Conservation (phyloP, 1,139 yeast genomes). For the Pichia kudriavzevii region DNA sequence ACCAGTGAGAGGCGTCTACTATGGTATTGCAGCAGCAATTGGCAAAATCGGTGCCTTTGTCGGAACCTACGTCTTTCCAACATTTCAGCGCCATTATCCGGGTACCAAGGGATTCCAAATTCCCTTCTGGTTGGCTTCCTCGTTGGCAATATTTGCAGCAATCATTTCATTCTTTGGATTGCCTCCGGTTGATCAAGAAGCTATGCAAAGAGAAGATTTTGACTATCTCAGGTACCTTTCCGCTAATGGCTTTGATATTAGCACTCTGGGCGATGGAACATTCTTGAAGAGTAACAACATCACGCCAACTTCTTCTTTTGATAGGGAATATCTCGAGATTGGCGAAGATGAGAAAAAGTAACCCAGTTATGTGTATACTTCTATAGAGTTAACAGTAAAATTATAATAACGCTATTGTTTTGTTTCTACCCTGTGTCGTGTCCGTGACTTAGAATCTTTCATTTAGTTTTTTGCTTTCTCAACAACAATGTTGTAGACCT, state of each 20-base stretch:
- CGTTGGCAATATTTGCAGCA: constrained; percentile 71
- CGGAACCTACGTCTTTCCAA: constrained; percentile 82
- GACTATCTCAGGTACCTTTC: constrained; percentile 58
- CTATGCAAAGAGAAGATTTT: constrained; percentile 70
- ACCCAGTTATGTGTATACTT: too few species aligned
- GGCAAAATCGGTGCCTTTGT: constrained; percentile 92
- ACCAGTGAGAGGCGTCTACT: constrained; percentile 82
- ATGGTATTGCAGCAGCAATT: constrained; percentile 83
- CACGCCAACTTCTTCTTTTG: not conserved
- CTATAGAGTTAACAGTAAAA: too few species aligned
- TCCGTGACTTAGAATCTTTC: too few species aligned
- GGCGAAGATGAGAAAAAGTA: too few species aligned
- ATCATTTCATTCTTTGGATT: constrained; percentile 59
- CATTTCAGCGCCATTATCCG: constrained; percentile 28
- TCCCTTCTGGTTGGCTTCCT: constrained; percentile 77
- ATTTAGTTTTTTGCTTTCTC: too few species aligned
- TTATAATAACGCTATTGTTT: too few species aligned
- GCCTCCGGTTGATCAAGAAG: constrained; percentile 79
- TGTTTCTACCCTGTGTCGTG: too few species aligned
- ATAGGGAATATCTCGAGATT: too few species aligned
- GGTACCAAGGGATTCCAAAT: constrained; percentile 44
- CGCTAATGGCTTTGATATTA: constrained; percentile 50
- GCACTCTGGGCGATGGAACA: constrained; percentile 37
- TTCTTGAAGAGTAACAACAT: constrained; percentile 13
- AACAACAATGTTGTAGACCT: too few species aligned